Percentiles rank a stretch among this genome's conserved stretches.
phyloP scores from a whole-genome alignment of 371 early-diverging fungal species.

The Basidiobolus meristosporus region DNA sequence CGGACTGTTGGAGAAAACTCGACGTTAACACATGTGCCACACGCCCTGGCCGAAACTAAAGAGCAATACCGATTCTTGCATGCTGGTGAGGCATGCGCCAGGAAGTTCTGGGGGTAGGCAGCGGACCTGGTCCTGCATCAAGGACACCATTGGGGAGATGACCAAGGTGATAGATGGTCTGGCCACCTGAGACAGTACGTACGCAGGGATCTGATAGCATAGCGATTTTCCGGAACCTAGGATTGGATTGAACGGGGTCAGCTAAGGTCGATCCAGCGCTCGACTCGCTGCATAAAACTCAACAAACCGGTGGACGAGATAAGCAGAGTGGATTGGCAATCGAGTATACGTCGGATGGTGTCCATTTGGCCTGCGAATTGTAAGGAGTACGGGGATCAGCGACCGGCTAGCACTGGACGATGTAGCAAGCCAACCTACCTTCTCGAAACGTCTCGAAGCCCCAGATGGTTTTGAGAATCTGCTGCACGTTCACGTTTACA shows the following conservation, averaged over 20 bases:
- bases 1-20: no score
- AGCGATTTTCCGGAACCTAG: constrained; percentile 69
- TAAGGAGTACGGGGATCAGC: no score
- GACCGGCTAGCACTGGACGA: no score
- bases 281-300: neutral
- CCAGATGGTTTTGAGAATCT: no score
- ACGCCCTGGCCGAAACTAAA: constrained; percentile 7
- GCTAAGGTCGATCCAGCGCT: no score
- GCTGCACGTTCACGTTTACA: no score
- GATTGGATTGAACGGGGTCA: no score
- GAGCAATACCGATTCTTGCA: constrained; percentile 26
- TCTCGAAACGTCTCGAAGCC: no score
- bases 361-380: constrained; percentile 14
- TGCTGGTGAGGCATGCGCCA: constrained; percentile 23
- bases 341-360: constrained; percentile 21
- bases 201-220: constrained; percentile 95
- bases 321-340: constrained; percentile 20
- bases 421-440: no score
- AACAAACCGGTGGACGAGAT: constrained; percentile 29
- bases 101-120: constrained; percentile 52
- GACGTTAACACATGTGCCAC: neutral
- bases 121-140: constrained; percentile 96
- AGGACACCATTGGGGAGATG: constrained; percentile 88
- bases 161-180: constrained; percentile 76
- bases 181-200: constrained; percentile 22